Conservation (phyloP, 2,329 filamentous ascomycete species). For the Akanthomyces lecanii region DNA sequence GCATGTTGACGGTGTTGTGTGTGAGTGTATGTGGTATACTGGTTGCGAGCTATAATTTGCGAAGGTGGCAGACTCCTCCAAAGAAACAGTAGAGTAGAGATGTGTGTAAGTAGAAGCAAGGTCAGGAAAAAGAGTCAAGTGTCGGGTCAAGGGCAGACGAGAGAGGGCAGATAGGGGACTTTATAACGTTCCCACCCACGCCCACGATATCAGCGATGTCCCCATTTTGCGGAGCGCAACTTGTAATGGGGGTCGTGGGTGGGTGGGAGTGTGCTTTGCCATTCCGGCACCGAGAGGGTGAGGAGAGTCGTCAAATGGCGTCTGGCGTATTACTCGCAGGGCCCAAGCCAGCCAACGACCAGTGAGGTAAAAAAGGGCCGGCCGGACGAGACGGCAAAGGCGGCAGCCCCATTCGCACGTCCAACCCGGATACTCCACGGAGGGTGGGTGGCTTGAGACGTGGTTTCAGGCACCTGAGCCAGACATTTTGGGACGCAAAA, state of each 20-base stretch:
- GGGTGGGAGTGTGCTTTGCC: not conserved
- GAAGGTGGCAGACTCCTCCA: conserved; percentile 14
- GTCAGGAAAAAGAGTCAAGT: not conserved
- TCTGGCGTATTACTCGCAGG: conserved; percentile 14
- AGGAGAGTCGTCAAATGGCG: conserved; percentile 12
- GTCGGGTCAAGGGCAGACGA: not conserved
- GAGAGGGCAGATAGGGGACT: conserved; percentile 2
- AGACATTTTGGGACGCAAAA: not conserved
- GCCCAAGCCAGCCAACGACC: not conserved
- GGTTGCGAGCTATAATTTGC: not conserved
- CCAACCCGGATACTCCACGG: conserved; percentile 12
- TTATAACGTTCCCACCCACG: conserved; percentile 10
- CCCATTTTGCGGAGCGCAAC: conserved; percentile 7
- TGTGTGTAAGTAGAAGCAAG: not conserved
- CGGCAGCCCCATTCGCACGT: conserved; percentile 11
- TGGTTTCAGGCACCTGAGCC: conserved; percentile 5
- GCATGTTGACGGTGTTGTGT: conserved; percentile 16
- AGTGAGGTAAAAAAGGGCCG: not conserved
- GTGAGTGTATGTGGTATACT: not conserved
- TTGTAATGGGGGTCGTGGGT: not conserved
- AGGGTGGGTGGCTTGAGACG: conserved; percentile 4
- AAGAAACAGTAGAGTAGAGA: not conserved
- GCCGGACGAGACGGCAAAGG: conserved; percentile 16
- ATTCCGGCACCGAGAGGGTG: conserved; percentile 3
- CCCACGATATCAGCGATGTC: conserved; percentile 3